A percentile compares a stretch with the other conserved stretches of the same genome.
phyloP scores from a whole-genome alignment of 768 basidiomycete species.

The Leucocoprinus birnbaumii region DNA sequence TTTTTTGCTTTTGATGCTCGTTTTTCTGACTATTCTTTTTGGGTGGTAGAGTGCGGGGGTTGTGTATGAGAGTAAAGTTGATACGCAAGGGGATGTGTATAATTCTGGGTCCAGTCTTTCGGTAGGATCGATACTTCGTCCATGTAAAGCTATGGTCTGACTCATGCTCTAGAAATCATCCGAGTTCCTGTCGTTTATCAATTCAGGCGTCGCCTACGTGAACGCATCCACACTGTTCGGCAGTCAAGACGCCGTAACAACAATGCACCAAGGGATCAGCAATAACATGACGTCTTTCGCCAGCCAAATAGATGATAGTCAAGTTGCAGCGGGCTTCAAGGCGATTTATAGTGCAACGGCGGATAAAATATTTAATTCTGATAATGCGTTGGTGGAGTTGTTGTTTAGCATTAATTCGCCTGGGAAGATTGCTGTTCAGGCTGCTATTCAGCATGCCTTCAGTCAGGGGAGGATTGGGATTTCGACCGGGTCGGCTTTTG shows the following conservation, averaged over 20 bases:
- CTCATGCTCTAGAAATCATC: conserved; percentile 22
- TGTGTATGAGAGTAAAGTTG: conserved; percentile 18
- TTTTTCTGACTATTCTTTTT: not conserved
- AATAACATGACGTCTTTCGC: conserved; percentile 11
- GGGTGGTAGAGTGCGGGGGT: conserved; percentile 20
- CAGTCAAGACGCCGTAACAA: conserved; percentile 17
- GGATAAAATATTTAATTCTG: conserved; percentile 33
- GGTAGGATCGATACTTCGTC: conserved; percentile 13
- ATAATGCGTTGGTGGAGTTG: conserved; percentile 55
- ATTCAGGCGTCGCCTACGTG: conserved; percentile 62
- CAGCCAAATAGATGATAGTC: conserved; percentile 32
- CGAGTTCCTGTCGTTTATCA: conserved; percentile 55
- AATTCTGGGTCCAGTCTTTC: conserved; percentile 24
- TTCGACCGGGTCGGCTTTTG: conserved; percentile 57
- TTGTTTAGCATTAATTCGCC: conserved; percentile 39
- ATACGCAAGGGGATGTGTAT: conserved; percentile 26
- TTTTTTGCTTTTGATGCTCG: not conserved
- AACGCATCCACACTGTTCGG: conserved; percentile 49
- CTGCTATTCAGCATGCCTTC: conserved; percentile 63
- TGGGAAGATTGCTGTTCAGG: conserved; percentile 50
- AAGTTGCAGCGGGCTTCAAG: conserved; percentile 52
- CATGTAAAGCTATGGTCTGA: too few species aligned
- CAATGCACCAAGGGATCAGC: conserved; percentile 12
- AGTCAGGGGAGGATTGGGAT: conserved; percentile 63
- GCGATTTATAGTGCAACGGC: conserved; percentile 47